These are phyloP conservation scores for Russula ochroleuca DNA, from an alignment of 768 basidiomycete genomes.

Conservation along the genomic window DNA sequence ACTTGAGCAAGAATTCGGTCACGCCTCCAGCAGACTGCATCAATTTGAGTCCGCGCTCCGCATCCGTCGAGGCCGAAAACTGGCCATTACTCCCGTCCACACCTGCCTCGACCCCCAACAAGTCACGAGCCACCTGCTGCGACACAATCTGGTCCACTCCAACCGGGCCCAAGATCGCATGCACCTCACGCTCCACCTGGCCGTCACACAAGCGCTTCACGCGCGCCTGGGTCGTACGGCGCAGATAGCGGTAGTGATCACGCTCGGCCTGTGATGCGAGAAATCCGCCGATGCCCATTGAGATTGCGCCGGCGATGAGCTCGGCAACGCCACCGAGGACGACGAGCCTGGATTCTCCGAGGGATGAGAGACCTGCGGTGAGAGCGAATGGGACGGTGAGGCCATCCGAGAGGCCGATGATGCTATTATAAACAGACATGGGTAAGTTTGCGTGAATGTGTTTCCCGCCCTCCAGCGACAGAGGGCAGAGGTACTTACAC, in stretches of 20 bases:
- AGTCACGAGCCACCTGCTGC: constrained; percentile 67
- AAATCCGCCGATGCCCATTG: constrained; percentile 98
- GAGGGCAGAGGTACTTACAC: constrained; percentile 49
- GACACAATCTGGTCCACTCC: constrained; percentile 85
- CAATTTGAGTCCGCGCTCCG: too few relatives aligned
- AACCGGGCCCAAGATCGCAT: constrained; percentile 79
- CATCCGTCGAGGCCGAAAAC: constrained; percentile 32
- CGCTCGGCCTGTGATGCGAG: constrained; percentile 95
- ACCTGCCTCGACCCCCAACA: constrained; percentile 59
- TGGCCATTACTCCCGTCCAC: not conserved
- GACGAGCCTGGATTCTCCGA: constrained; percentile 88
- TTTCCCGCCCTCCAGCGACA: not conserved
- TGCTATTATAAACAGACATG: constrained; percentile 38
- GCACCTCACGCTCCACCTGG: constrained; percentile 96
- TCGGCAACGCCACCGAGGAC: constrained; percentile 93
- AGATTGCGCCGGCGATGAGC: constrained; percentile 92
- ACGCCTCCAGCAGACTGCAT: constrained; percentile 81
- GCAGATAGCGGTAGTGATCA: constrained; percentile 86
- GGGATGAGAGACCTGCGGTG: constrained; percentile 81
- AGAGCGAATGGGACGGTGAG: constrained; percentile 90
- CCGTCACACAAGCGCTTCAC: constrained; percentile 88
- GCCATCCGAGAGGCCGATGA: constrained; percentile 89
- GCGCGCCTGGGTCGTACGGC: constrained; percentile 66
- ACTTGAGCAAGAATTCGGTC: constrained; percentile 91
- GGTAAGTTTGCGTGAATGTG: not conserved